phyloP scores from a whole-genome alignment of 305 asterid species.

The Salvia sclarea region DNA sequence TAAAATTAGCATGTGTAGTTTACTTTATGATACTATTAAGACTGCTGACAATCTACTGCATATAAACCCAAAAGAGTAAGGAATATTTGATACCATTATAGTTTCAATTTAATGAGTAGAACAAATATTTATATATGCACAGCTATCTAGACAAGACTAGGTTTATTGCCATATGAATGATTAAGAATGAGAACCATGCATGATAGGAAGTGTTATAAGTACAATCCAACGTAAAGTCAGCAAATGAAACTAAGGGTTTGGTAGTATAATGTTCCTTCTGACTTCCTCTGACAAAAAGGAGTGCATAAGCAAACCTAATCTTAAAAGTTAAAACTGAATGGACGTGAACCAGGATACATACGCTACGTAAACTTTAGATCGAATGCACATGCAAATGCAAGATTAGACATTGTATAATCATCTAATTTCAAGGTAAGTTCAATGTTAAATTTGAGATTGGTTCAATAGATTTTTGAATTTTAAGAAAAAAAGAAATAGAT shows the following conservation, averaged over 20 bases:
- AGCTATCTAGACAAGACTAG: not conserved
- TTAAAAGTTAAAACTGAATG: not conserved
- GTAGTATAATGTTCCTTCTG: not conserved
- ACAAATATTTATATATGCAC: not conserved
- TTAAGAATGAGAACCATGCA: conserved; percentile 1
- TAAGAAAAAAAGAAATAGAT: not conserved
- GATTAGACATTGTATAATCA: not conserved
- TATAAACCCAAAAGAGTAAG: not conserved
- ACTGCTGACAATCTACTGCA: no score
- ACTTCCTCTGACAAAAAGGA: not conserved
- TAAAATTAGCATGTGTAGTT: not conserved
- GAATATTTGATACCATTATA: not conserved
- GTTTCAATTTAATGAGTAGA: not conserved
- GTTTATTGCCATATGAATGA: not conserved
- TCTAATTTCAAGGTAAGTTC: not conserved
- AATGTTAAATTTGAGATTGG: not conserved
- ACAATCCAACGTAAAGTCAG: not conserved
- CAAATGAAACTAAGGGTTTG: not conserved
- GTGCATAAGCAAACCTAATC: not conserved
- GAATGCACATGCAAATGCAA: not conserved
- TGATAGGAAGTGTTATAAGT: not conserved
- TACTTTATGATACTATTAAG: not conserved
- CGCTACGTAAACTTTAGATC: not conserved
- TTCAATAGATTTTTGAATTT: not conserved
- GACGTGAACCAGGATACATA: not conserved